A percentile compares a stretch with the other conserved stretches of the same genome.
Evolutionary conservation across 176 grass and related monocot species (phyloP).

Genomic region (Phyllostachys edulis): DNA sequence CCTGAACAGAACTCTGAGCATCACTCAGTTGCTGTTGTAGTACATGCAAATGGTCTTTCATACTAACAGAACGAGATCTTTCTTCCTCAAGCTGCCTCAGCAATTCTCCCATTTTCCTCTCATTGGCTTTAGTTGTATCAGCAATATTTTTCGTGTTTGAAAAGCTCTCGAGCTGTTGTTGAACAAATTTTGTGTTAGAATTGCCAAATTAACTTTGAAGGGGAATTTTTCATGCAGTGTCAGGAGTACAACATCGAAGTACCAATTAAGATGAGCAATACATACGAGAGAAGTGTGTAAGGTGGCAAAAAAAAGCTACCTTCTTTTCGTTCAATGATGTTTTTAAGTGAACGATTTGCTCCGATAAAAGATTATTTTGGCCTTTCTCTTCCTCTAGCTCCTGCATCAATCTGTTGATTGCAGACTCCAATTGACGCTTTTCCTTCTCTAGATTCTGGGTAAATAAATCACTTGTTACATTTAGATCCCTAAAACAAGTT

Average conservation of each 20-base stretch:
- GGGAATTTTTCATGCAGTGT: neutral
- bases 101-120: constrained; percentile 61
- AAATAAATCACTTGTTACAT: constrained; percentile 37
- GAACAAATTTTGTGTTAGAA: constrained; percentile 41
- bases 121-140: constrained; percentile 54
- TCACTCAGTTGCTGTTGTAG: constrained; percentile 53
- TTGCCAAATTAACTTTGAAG: constrained; percentile 6
- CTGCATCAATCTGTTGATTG: constrained; percentile 46
- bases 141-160: constrained; percentile 53
- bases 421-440: constrained; percentile 54
- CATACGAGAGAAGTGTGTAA: neutral
- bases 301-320: constrained; percentile 49
- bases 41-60: constrained; percentile 44
- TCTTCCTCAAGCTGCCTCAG: constrained; percentile 65
- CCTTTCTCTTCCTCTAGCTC: constrained; percentile 54
- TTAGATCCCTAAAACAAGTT: constrained; percentile 14
- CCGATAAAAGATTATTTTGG: constrained; percentile 59
- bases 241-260: neutral
- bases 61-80: constrained; percentile 39
- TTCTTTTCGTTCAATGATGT: constrained; percentile 59
- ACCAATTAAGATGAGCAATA: constrained; percentile 12
- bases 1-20: constrained; percentile 60
- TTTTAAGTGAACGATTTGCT: constrained; percentile 60
- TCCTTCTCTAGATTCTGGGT: constrained; percentile 76
- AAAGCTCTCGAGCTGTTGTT: constrained; percentile 68